Evolutionary conservation across 805 yeast species (phyloP).

Genomic region (Wickerhamomyces rabaulensis): DNA sequence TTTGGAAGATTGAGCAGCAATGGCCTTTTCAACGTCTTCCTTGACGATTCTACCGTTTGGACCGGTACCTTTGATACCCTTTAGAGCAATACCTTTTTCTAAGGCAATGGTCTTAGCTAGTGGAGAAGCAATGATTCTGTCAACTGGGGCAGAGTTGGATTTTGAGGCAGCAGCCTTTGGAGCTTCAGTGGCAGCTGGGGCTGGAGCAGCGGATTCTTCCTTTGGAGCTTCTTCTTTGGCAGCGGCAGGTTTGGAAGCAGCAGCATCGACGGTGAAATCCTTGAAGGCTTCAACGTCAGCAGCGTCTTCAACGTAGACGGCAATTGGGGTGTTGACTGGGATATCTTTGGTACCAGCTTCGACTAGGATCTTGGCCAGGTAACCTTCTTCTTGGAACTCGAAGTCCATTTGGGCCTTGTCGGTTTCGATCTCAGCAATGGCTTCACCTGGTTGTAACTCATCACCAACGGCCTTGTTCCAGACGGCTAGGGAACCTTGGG

Average conservation of each 20-base stretch:
- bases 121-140: conserved; percentile 90
- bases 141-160: conserved; percentile 34
- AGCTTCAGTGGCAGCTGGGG: conserved; percentile 23
- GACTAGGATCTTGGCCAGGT: conserved; percentile 77
- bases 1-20: conserved; percentile 38
- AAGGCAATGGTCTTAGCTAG: conserved; percentile 89
- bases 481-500: conserved; percentile 84
- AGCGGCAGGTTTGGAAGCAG: conserved; percentile 28
- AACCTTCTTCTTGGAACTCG: conserved; percentile 97
- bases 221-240: conserved; percentile 17
- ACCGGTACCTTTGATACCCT: conserved; percentile 85
- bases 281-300: conserved; percentile 85
- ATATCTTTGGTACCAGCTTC: conserved; percentile 84
- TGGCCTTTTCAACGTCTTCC: conserved; percentile 76
- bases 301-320: conserved; percentile 87
- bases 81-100: conserved; percentile 85
- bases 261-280: conserved; percentile 76
- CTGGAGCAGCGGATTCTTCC: conserved; percentile 19
- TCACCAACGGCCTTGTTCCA: conserved; percentile 95
- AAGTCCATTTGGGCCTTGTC: conserved; percentile 98
- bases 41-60: conserved; percentile 93
- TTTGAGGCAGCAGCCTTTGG: conserved; percentile 31
- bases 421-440: conserved; percentile 94
- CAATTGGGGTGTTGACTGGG: conserved; percentile 94
- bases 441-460: conserved; percentile 83